Evolutionary conservation across 768 basidiomycete genomes (phyloP).

Genomic region (Bullera alba): DNA sequence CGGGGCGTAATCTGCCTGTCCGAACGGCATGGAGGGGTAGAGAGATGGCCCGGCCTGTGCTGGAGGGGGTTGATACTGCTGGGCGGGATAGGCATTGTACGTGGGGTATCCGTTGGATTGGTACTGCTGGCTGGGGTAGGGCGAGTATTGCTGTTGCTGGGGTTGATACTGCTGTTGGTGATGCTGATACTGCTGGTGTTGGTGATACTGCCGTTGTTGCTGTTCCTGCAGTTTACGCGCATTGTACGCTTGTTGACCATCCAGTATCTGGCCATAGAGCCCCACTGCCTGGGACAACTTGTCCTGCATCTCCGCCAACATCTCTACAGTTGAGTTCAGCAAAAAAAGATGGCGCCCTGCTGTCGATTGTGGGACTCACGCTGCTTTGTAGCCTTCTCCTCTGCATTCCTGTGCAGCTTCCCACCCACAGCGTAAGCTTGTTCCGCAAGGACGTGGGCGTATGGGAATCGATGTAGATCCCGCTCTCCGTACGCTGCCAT

Average conservation of each 20-base stretch:
- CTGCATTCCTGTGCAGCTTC: slow-evolving; percentile 73
- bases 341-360: neutral
- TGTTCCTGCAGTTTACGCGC: slow-evolving; percentile 33
- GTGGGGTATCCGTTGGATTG: slow-evolving; percentile 8
- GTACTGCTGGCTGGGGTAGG: neutral
- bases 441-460: slow-evolving; percentile 74
- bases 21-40: slow-evolving; percentile 37
- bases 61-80: slow-evolving; percentile 15
- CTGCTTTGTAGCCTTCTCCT: slow-evolving; percentile 79
- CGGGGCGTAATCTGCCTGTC: too few species aligned
- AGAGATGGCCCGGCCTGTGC: slow-evolving; percentile 12
- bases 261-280: slow-evolving; percentile 80
- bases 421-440: slow-evolving; percentile 71
- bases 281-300: slow-evolving; percentile 88
- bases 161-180: slow-evolving; percentile 15
- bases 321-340: too few species aligned
- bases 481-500: slow-evolving; percentile 68
- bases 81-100: slow-evolving; percentile 14
- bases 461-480: slow-evolving; percentile 74
- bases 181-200: slow-evolving; percentile 28
- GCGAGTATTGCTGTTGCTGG: slow-evolving; percentile 7
- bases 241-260: slow-evolving; percentile 58
- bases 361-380: slow-evolving; percentile 57
- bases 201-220: slow-evolving; percentile 33
- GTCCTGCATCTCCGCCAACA: slow-evolving; percentile 87